Conservation (phyloP, 2,329 filamentous ascomycete species). For the Reticulascus tulasneorum region DNA sequence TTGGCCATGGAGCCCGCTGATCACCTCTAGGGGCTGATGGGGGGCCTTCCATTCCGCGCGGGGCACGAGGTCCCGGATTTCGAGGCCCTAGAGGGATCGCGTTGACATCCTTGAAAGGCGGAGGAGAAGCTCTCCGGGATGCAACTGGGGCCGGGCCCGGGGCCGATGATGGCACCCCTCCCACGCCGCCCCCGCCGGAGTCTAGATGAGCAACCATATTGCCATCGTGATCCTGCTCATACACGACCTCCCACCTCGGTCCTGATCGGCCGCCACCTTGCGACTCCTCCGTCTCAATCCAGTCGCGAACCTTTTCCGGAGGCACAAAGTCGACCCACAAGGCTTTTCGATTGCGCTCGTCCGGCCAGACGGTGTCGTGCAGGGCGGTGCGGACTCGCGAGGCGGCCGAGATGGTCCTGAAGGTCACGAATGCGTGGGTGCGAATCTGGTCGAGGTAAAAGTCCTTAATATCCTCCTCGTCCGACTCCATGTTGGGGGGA, state of each 20-base stretch:
- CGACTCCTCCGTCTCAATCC: slow-evolving; percentile 67
- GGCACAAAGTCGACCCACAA: slow-evolving; percentile 91
- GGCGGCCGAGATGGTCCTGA: slow-evolving; percentile 66
- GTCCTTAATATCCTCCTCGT: slow-evolving; percentile 54
- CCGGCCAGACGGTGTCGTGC: slow-evolving; percentile 79
- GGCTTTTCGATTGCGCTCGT: slow-evolving; percentile 77
- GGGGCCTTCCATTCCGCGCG: slow-evolving; percentile 12
- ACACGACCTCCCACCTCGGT: slow-evolving; percentile 68
- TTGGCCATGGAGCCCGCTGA: slow-evolving; percentile 25
- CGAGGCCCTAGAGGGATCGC: slow-evolving; percentile 34
- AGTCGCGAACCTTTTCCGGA: slow-evolving; percentile 64
- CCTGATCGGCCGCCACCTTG: slow-evolving; percentile 36
- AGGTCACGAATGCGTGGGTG: slow-evolving; percentile 80
- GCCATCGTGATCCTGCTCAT: slow-evolving; percentile 54
- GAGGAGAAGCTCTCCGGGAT: slow-evolving; percentile 5
- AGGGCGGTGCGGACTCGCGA: slow-evolving; percentile 71
- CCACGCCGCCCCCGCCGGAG: slow-evolving; percentile 11
- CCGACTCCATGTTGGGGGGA: slow-evolving; percentile 44
- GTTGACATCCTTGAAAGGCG: slow-evolving; percentile 21
- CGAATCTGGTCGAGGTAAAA: slow-evolving; percentile 83
- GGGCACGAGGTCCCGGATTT: slow-evolving; percentile 4
- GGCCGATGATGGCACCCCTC: slow-evolving; percentile 3
- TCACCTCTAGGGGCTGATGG: slow-evolving; percentile 35
- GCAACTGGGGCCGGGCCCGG: slow-evolving; percentile 6
- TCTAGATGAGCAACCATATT: slow-evolving; percentile 51